Conservation (phyloP, 75 land plant genomes). For the Adiantum capillusveneris region DNA sequence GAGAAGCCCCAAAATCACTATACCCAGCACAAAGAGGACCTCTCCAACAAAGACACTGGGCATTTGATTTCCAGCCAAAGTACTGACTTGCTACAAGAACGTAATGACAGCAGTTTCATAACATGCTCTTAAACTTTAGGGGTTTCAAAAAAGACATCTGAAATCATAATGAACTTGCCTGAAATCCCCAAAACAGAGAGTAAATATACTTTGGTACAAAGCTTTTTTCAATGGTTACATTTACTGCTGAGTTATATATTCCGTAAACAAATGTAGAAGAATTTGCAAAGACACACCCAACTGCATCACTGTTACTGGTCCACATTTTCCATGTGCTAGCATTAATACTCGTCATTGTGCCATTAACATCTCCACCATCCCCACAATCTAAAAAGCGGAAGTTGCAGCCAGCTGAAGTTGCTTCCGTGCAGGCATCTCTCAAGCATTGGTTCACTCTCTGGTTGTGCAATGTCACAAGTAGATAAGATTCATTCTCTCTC, state of each 20-base stretch:
- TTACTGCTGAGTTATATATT: conserved; percentile 57
- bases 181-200: conserved; percentile 93
- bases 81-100: conserved; percentile 83
- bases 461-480: no score
- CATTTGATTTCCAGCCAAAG: conserved; percentile 78
- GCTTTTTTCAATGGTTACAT: conserved; percentile 30
- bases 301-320: conserved; percentile 16
- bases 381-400: conserved; percentile 68
- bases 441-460: conserved; percentile 80
- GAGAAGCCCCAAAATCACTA: conserved; percentile 78
- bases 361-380: conserved; percentile 13
- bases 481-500: no score
- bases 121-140: conserved; percentile 1
- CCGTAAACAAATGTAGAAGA: conserved; percentile 48
- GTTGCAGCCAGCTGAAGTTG: conserved; percentile 11
- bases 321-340: conserved; percentile 15
- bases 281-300: conserved; percentile 21
- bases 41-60: conserved; percentile 87
- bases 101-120: background rate
- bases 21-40: conserved; percentile 80
- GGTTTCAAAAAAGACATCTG: background rate
- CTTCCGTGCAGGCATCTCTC: conserved; percentile 37
- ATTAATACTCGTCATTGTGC: background rate
- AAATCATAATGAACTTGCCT: conserved; percentile 38
- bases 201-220: conserved; percentile 54